Evolutionary conservation across 108 stramenopile species (phyloP).

Genomic region (Fragilaria radians): DNA sequence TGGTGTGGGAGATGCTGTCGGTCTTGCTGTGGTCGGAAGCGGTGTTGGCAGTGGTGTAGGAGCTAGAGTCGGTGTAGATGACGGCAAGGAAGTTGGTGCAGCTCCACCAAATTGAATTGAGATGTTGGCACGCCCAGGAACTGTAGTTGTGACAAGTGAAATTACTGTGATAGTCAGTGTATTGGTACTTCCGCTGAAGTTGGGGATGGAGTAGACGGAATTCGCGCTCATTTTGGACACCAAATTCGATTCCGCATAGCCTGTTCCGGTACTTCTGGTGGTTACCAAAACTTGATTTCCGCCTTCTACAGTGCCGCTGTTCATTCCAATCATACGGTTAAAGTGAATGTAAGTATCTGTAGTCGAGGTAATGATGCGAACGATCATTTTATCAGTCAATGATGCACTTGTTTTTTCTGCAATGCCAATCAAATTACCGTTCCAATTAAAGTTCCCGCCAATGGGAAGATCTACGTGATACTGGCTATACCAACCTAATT

Average conservation of each 20-base stretch:
- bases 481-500: slow-evolving; percentile 20
- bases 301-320: slow-evolving; percentile 8
- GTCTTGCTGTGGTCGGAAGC: neutral
- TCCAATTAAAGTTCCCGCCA: neutral
- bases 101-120: neutral
- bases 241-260: neutral
- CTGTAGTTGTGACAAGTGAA: neutral
- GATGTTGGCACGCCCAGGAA: neutral
- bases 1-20: neutral
- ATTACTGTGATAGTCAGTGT: neutral
- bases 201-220: slow-evolving; percentile 3
- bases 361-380: neutral
- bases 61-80: neutral
- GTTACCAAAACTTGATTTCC: slow-evolving; percentile 3
- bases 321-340: slow-evolving; percentile 11
- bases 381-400: neutral
- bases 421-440: neutral
- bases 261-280: neutral
- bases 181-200: slow-evolving; percentile 7
- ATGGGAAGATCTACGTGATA: neutral
- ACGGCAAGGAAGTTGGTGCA: neutral
- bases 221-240: neutral
- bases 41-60: neutral
- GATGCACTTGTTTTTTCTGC: neutral
- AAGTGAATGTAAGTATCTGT: slow-evolving; percentile 3